Base-by-base conservation (phyloP, 371 early-diverging fungal species). In the Encephalitozoon cuniculi region DNA sequence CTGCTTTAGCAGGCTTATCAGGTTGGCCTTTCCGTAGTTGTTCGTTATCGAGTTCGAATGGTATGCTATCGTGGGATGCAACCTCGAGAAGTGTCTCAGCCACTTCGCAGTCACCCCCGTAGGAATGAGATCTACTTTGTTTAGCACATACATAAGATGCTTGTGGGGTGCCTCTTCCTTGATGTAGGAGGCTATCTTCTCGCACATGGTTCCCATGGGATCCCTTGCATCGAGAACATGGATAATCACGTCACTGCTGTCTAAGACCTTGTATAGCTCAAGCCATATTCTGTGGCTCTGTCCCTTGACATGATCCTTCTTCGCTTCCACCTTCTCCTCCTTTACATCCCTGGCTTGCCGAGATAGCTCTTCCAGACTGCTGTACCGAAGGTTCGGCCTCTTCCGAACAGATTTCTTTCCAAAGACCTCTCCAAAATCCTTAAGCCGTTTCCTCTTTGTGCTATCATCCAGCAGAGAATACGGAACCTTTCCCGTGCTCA, bases 51-150 rank as follows among this genome's bases (percentile, higher is more conserved):
- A 82, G 73, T 90, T 90, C 51, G 97, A 93, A 81, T 96, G 96
- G 89, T 94, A 97, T 4, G 97, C 97, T 40, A 99, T 87, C 1
- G 96, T 94, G 11, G 98, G 97, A 77, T 91, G 89, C 70, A 91
- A 91, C 79, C 89, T 88, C 1, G 93, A 92, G 11, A 99, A 87
- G 49, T 87, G 86, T 70, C 89, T 89, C 30, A 97, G 92, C 97
- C 97, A 97, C 79, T 90, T 86, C 78, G 91, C 91, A 18, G 97
- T 95, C n/a, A 94, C 94, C 91, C 94, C 93, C 41, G 95, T 94
- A 25, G 99, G 99, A 0, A 99, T 93, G 70, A 99, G 86, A 88
- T 99, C 99, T 77, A 94, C 94, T 87, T 99, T 99, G 90, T 99
- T 99, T 46, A 99, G 88, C n/a, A 99, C 88, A 85, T 92, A 96